Base-by-base conservation (phyloP, 2,329 filamentous ascomycete genomes). In the Talaromyces sp. region DNA sequence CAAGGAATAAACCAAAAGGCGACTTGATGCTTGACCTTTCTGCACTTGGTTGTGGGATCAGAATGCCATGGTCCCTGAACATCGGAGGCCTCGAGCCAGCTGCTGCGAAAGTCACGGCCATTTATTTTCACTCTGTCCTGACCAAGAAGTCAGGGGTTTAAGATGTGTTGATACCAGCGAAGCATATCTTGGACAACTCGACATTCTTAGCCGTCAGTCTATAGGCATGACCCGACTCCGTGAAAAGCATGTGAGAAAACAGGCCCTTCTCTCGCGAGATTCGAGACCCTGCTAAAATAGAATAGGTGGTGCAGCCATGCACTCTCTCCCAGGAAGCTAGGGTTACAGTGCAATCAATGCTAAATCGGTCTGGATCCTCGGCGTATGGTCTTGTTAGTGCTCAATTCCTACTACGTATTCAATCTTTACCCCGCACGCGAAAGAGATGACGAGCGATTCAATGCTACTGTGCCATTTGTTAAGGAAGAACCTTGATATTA, bases 381-480 rank as follows among this genome's bases (percentile, higher is more conserved):
- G 25, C 31, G 17, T 31, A 13, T 2, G 11, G 48, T 39, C 35
- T 10, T 22, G 35, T 28, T 10, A 41, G 17, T 45, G 52, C 37
- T 25, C 17, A 36, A 35, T 35, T 25, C 10, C n/a, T 33, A 19
- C 9, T 21, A n/a, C 43, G n/a, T n/a, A n/a, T n/a, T 31, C 43
- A 9, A 31, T 17, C 22, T 25, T 25, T 43, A 43, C 37, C 51
- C 51, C 51, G 37, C 51, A 35, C 25, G 51, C 17, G 51, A 15
- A 41, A 21, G 25, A 33, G 51, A 40, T 41, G 37, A 35, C 17
- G 17, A n/a, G 28, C 28, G 37, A 43, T 21, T 35, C 28, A 15
- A 54, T 54, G 35, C 52, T 45, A 43, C 52, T 43, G 52, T 54
- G 28, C 28, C 52, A 54, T 54, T n/a, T 13, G 17, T 4, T 19